These are phyloP conservation scores for Glebionis coronaria DNA, from an alignment of 129 eudicot genomes.

Conservation along the genomic window DNA sequence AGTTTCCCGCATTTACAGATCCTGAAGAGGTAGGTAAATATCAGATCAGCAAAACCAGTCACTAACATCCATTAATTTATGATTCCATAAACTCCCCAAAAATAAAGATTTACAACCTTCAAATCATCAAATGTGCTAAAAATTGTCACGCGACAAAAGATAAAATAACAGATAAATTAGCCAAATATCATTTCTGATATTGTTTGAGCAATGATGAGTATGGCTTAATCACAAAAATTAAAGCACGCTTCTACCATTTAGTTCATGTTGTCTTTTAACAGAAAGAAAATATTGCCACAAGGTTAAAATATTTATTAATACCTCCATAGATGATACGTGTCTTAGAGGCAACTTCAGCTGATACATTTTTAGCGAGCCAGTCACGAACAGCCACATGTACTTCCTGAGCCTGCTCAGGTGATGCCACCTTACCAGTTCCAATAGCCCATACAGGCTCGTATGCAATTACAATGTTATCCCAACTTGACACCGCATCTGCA, in stretches of 20 bases:
- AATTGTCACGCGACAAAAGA: too few species aligned
- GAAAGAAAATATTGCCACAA: neutral
- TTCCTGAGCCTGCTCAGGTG: slow-evolving; percentile 90
- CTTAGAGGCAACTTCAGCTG: slow-evolving; percentile 88
- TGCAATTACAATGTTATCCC: slow-evolving; percentile 92
- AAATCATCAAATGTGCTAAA: too few species aligned
- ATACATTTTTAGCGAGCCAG: slow-evolving; percentile 83
- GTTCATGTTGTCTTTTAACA: neutral
- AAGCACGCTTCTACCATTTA: neutral
- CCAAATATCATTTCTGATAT: too few species aligned
- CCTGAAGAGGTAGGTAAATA: slow-evolving; percentile 40
- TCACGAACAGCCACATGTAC: slow-evolving; percentile 87
- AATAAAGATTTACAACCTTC: too few species aligned
- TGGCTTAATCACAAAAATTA: too few species aligned
- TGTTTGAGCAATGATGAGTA: too few species aligned
- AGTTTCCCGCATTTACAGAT: slow-evolving; percentile 90
- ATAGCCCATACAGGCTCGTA: slow-evolving; percentile 99
- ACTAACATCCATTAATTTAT: slow-evolving; percentile 44
- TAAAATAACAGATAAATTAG: too few species aligned
- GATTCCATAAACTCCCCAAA: too few species aligned
- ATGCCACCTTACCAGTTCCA: slow-evolving; percentile 97
- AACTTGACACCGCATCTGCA: slow-evolving; percentile 90
- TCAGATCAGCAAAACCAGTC: slow-evolving; percentile 5
- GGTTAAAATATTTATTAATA: slow-evolving; percentile 19
- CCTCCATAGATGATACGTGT: slow-evolving; percentile 97